Base-by-base conservation (phyloP, 495 filamentous ascomycete genomes). In the Hypoxylon trugodes region DNA sequence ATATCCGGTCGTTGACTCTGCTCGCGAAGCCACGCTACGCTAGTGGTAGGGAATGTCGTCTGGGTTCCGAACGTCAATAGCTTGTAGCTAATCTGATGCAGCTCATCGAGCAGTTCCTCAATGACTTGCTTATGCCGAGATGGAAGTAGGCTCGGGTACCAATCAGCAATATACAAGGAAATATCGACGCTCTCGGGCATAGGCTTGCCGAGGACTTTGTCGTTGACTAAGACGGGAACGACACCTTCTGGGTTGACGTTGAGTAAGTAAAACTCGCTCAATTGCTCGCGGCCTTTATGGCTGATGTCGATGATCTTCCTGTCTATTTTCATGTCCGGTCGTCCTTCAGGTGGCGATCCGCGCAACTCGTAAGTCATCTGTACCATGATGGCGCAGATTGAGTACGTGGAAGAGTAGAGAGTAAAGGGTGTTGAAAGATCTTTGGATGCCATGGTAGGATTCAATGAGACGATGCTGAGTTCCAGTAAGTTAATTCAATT, bases 231-330 rank as follows among this genome's bases (percentile, higher is more conserved):
- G 4, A 47, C 43, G 13, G 40, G 25, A 10, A 35, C 24, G 2
- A 18, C 4, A 4, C 52, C 40, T 46, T 56, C 36, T 15, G 40
- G 19, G n/a, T 56, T 46, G 40, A 37, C 13, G 7, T 56, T 46
- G 25, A 47, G 43, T 15, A 37, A 46, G 52, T 45, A 56, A 9
- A 41, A 46, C 10, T 56, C 40, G 30, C 40, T 56, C 52, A 56
- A 45, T 21, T 56, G 28, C 40, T 56, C 52, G 19, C 52, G 52
- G 13, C n/a, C 30, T 4, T 15, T 1, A 21, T 6, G 26, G 24
- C 26, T 10, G 8, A 46, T 46, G 12, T 56, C 21, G 9, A 37
- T 16, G 28, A 37, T 18, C 12, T 46, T 46, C 12, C 24, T 1
- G 5, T 43, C 50, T 5, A 55, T 7, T 22, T 47, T 47, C 30